Evolutionary conservation across 345 rosid genomes (phyloP).

Genomic region (Camelina hispida): DNA sequence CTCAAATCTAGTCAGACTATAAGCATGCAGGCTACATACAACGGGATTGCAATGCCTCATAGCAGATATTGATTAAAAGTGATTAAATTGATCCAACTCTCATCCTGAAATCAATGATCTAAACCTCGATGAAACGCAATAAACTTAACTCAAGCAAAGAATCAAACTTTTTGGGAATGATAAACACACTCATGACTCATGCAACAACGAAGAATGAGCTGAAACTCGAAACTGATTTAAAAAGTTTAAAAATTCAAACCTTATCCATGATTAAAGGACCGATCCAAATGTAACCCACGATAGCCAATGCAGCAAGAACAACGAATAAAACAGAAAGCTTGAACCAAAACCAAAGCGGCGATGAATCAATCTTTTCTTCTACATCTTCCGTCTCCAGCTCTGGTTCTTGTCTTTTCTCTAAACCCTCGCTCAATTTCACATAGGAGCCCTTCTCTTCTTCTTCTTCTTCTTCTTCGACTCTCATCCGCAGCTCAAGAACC

Average conservation of each 20-base stretch:
- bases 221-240: too few species aligned
- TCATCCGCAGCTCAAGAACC: conserved; percentile 59
- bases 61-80: too few species aligned
- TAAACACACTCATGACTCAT: conserved; percentile 16
- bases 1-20: too few species aligned
- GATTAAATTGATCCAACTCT: too few species aligned
- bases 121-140: too few species aligned
- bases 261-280: conserved; percentile 88
- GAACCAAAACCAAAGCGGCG: conserved; percentile 68
- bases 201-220: background rate
- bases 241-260: too few species aligned
- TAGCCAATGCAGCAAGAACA: conserved; percentile 57
- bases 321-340: conserved; percentile 59
- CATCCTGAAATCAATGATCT: too few species aligned
- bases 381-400: conserved; percentile 20
- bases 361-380: conserved; percentile 18
- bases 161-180: background rate
- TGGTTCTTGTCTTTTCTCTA: conserved; percentile 43
- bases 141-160: background rate
- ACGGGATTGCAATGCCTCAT: too few species aligned
- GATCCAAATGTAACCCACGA: conserved; percentile 77
- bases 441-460: conserved; percentile 44
- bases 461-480: conserved; percentile 38
- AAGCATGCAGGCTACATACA: too few species aligned
- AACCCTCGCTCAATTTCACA: conserved; percentile 50